Evolutionary conservation across 2,329 filamentous ascomycete species (phyloP).

Genomic region (Ampelomyces quisqualis): DNA sequence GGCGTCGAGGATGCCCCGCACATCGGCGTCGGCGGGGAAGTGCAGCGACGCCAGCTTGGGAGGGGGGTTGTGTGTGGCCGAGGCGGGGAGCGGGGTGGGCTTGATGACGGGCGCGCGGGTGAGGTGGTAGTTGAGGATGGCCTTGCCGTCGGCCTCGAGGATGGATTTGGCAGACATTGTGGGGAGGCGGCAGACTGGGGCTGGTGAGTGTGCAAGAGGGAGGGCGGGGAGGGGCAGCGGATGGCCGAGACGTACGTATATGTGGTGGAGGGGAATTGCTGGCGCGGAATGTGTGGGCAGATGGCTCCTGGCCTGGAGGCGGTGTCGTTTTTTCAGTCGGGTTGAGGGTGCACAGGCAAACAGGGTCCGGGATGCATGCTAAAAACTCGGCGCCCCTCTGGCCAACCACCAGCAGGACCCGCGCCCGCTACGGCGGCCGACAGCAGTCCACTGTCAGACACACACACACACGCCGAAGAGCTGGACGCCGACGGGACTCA

Average conservation of each 20-base stretch:
- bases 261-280: slow-evolving; percentile 27
- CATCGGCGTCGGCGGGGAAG: slow-evolving; percentile 85
- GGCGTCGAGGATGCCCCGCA: slow-evolving; percentile 85
- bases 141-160: slow-evolving; percentile 99
- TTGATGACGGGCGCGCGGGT: slow-evolving; percentile 97
- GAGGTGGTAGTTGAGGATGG: slow-evolving; percentile 99
- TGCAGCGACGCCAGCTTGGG: slow-evolving; percentile 87
- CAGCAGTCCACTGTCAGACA: too few relatives aligned
- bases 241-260: slow-evolving; percentile 39
- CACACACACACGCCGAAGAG: too few relatives aligned
- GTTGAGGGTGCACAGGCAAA: slow-evolving; percentile 33
- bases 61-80: slow-evolving; percentile 87
- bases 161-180: slow-evolving; percentile 96
- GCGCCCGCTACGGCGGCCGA: slow-evolving; percentile 9
- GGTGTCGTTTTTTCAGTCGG: slow-evolving; percentile 42
- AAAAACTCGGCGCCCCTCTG: slow-evolving; percentile 12
- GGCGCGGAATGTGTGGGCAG: slow-evolving; percentile 21
- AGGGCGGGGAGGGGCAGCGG: too few relatives aligned
- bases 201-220: slow-evolving; percentile 36
- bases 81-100: slow-evolving; percentile 84
- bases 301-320: slow-evolving; percentile 27
- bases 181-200: slow-evolving; percentile 30
- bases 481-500: slow-evolving; percentile 5
- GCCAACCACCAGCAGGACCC: slow-evolving; percentile 21
- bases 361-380: slow-evolving; percentile 23